phyloP scores from a whole-genome alignment of 164 flowering plant genomes.

The Magnolia officinalis region DNA sequence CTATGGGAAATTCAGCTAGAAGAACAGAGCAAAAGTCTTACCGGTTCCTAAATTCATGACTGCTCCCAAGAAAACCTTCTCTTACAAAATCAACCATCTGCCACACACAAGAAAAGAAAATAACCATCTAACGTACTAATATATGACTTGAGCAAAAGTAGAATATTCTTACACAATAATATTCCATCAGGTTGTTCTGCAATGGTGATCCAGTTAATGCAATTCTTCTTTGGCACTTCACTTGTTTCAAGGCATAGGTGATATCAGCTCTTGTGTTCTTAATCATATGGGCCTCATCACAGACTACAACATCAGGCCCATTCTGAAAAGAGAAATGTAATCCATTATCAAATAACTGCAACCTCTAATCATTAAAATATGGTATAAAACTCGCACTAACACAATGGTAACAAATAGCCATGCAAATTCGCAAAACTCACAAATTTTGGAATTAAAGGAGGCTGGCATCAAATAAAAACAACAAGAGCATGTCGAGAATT shows the following conservation, averaged over 20 bases:
- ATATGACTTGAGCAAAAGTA: constrained; percentile 10
- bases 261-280: constrained; percentile 88
- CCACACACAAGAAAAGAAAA: constrained; percentile 12
- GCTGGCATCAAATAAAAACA: neutral
- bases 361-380: neutral
- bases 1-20: neutral
- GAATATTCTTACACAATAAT: constrained; percentile 76
- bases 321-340: constrained; percentile 44
- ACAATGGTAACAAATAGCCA: neutral
- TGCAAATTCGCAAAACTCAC: neutral
- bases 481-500: neutral
- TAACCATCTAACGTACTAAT: constrained; percentile 1
- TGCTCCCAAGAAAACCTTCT: constrained; percentile 98
- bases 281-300: constrained; percentile 98
- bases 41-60: constrained; percentile 96
- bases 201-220: constrained; percentile 98
- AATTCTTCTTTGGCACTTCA: constrained; percentile 90
- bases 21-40: constrained; percentile 21
- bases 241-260: constrained; percentile 91
- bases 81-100: constrained; percentile 99
- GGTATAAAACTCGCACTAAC: neutral
- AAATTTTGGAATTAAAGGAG: neutral
- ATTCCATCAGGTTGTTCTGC: constrained; percentile 98
- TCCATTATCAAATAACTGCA: constrained; percentile 1
- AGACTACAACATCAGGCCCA: constrained; percentile 95